Percentiles rank a stretch among this genome's conserved stretches.
Evolutionary conservation across 257 asterid genomes (phyloP).

Genomic region (Scutellaria galericulata): DNA sequence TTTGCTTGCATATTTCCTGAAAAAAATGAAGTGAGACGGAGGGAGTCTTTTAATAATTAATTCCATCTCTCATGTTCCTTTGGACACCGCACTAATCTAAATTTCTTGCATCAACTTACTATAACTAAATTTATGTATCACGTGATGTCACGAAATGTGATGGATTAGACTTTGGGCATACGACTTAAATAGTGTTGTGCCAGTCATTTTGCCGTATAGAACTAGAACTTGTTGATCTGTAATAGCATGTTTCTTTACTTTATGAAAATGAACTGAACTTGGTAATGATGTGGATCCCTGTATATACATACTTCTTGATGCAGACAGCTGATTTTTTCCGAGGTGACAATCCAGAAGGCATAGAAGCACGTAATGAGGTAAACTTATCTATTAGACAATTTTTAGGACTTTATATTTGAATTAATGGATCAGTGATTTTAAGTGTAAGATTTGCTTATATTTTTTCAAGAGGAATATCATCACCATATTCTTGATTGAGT

Average conservation of each 20-base stretch:
- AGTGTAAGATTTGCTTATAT: constrained; percentile 7
- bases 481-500: constrained; percentile 20
- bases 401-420: background rate
- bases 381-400: constrained; percentile 23
- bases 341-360: constrained; percentile 95
- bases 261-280: constrained; percentile 25
- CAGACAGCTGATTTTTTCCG: constrained; percentile 97
- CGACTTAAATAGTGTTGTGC: constrained; percentile 5
- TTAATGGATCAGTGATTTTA: constrained; percentile 6
- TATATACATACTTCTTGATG: constrained; percentile 40
- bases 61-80: background rate
- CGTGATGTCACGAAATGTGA: constrained; percentile 4
- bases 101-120: background rate
- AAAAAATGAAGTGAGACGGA: background rate
- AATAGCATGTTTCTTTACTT: constrained; percentile 17
- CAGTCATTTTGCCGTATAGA: background rate
- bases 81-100: constrained; percentile 4
- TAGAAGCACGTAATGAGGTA: constrained; percentile 99
- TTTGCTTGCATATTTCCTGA: constrained; percentile 18
- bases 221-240: constrained; percentile 16
- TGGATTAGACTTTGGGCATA: constrained; percentile 8
- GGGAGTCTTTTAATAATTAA: no score
- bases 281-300: constrained; percentile 24
- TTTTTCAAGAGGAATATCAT: background rate
- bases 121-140: constrained; percentile 4